A percentile compares a stretch with the other conserved stretches of the same genome.
These are phyloP conservation scores for Hanseniaspora hatyaiensis DNA, from an alignment of 805 yeast genomes.

Conservation along the genomic window DNA sequence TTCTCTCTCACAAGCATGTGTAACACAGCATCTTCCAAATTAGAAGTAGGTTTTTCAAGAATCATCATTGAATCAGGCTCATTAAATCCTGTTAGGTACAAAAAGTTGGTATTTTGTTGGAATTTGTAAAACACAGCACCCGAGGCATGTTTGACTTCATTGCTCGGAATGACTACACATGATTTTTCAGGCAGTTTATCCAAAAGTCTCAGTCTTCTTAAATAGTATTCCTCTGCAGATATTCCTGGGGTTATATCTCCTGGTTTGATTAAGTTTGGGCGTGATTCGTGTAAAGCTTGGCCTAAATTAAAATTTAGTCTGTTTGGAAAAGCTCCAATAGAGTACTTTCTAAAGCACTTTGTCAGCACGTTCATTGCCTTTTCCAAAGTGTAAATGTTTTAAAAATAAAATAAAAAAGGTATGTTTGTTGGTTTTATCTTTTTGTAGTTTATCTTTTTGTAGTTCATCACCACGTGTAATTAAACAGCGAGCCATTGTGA, in stretches of 20 bases:
- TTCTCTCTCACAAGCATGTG: slow-evolving; percentile 82
- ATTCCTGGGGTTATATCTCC: slow-evolving; percentile 88
- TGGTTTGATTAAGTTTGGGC: slow-evolving; percentile 58
- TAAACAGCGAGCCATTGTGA: too few species aligned
- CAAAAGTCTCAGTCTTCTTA: slow-evolving; percentile 54
- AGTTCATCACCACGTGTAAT: too few species aligned
- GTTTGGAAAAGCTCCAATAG: slow-evolving; percentile 6
- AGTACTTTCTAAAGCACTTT: not conserved
- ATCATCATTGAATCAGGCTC: slow-evolving; percentile 72
- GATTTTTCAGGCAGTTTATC: slow-evolving; percentile 48
- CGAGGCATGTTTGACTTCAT: slow-evolving; percentile 62
- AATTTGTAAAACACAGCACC: slow-evolving; percentile 87
- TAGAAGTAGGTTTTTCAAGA: slow-evolving; percentile 48
- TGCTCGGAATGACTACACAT: slow-evolving; percentile 64
- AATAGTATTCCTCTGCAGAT: slow-evolving; percentile 66
- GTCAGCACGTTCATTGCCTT: not conserved
- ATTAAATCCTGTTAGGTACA: slow-evolving; percentile 80
- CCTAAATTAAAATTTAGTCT: slow-evolving; percentile 36
- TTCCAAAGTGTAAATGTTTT: not conserved
- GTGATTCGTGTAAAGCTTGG: slow-evolving; percentile 76
- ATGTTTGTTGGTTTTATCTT: not conserved
- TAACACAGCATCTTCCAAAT: slow-evolving; percentile 44
- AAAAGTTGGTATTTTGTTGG: slow-evolving; percentile 83
- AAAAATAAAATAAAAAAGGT: not conserved
- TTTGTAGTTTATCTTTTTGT: too few species aligned